A percentile compares a stretch with the other conserved stretches of the same genome.
These are phyloP conservation scores for Fusarium redolens DNA, from an alignment of 2,329 filamentous ascomycete genomes.

Conservation along the genomic window DNA sequence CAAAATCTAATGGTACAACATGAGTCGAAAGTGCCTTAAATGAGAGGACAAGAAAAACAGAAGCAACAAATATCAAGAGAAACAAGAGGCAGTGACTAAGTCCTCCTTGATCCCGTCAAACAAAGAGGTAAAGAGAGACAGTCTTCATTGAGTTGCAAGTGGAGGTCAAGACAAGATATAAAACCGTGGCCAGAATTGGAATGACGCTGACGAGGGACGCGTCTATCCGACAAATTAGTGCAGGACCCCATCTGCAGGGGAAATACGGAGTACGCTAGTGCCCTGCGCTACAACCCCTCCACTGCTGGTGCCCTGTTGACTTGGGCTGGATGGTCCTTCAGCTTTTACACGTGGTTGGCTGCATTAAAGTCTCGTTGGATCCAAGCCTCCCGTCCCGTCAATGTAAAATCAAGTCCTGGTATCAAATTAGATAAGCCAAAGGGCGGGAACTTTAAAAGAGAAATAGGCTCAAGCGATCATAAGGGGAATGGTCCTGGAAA, in stretches of 20 bases:
- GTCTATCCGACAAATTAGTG: slow-evolving; percentile 25
- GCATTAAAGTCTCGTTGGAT: slow-evolving; percentile 16
- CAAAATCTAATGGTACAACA: background rate
- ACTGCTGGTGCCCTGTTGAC: background rate
- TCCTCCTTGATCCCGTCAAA: slow-evolving; percentile 1
- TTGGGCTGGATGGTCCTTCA: background rate
- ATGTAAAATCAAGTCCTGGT: background rate
- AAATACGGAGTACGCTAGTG: slow-evolving; percentile 14
- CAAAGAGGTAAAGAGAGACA: slow-evolving; percentile 12
- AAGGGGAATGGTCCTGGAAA: background rate
- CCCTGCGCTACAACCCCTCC: slow-evolving; percentile 20
- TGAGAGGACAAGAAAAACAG: background rate
- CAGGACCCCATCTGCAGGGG: slow-evolving; percentile 18
- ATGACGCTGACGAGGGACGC: slow-evolving; percentile 32
- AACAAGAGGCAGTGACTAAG: background rate
- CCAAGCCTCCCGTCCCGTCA: background rate
- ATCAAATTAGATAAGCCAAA: background rate
- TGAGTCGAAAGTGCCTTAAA: slow-evolving; percentile 22
- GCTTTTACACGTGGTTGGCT: slow-evolving; percentile 19
- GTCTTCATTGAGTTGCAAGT: slow-evolving; percentile 11
- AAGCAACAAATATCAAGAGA: background rate
- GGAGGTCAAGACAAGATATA: slow-evolving; percentile 17
- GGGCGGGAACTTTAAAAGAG: background rate
- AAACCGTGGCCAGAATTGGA: slow-evolving; percentile 40
- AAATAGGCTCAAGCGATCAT: background rate